Percentiles rank a stretch among this genome's conserved stretches.
Conservation (phyloP, 2,329 filamentous ascomycete species). For the Aspergillus tamarii region DNA sequence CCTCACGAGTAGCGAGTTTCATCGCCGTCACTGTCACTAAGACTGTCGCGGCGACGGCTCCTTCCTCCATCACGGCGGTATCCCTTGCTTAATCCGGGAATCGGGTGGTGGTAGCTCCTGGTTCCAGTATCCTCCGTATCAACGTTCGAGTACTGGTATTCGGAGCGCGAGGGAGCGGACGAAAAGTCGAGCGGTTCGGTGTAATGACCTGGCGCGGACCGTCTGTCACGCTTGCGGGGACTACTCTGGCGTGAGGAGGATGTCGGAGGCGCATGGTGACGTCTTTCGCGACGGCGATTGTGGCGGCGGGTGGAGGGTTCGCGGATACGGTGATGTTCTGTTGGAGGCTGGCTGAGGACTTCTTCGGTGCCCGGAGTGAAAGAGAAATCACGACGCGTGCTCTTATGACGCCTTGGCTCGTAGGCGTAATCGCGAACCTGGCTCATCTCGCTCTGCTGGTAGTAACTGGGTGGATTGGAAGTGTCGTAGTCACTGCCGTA, state of each 20-base stretch:
- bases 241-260: slow-evolving; percentile 39
- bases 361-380: slow-evolving; percentile 55
- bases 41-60: slow-evolving; percentile 54
- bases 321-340: slow-evolving; percentile 35
- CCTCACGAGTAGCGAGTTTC: slow-evolving; percentile 35
- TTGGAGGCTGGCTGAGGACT: slow-evolving; percentile 39
- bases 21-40: slow-evolving; percentile 57
- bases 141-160: slow-evolving; percentile 47
- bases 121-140: slow-evolving; percentile 52
- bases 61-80: slow-evolving; percentile 42
- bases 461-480: slow-evolving; percentile 62
- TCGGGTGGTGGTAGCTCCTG: slow-evolving; percentile 60
- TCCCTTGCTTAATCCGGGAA: slow-evolving; percentile 56
- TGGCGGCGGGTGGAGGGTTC: slow-evolving; percentile 35
- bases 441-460: slow-evolving; percentile 50
- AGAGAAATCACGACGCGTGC: slow-evolving; percentile 48
- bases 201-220: slow-evolving; percentile 44
- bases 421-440: slow-evolving; percentile 50
- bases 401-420: slow-evolving; percentile 28
- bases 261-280: slow-evolving; percentile 26
- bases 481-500: slow-evolving; percentile 73
- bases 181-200: slow-evolving; percentile 50
- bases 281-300: slow-evolving; percentile 35
- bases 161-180: slow-evolving; percentile 39
- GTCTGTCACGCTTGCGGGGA: slow-evolving; percentile 40